Evolutionary conservation across 2,329 filamentous ascomycete species (phyloP).

Genomic region (Colletotrichum spinosum): DNA sequence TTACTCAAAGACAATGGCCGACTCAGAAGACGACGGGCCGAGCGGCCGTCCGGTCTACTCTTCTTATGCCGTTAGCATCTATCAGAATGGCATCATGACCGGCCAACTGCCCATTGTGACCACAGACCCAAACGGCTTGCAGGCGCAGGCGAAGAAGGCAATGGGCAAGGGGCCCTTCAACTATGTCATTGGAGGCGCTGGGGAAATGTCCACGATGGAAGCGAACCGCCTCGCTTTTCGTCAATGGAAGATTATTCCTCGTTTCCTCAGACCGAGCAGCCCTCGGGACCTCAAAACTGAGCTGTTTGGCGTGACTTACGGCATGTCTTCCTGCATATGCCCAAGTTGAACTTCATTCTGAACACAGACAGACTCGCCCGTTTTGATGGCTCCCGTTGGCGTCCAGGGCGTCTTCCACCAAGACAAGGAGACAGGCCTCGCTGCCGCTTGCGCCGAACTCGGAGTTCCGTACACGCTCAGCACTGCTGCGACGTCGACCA

Average conservation of each 20-base stretch:
- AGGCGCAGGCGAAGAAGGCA: conserved; percentile 63
- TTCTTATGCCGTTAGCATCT: conserved; percentile 60
- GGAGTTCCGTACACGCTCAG: conserved; percentile 75
- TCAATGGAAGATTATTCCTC: conserved; percentile 63
- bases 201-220: conserved; percentile 70
- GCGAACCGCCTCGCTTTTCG: conserved; percentile 69
- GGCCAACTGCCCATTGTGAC: conserved; percentile 63
- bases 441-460: conserved; percentile 69
- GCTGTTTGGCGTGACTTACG: conserved; percentile 63
- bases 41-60: conserved; percentile 49
- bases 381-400: conserved; percentile 76
- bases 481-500: conserved; percentile 71
- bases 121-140: conserved; percentile 68
- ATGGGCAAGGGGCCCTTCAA: conserved; percentile 64
- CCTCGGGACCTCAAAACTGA: conserved; percentile 62
- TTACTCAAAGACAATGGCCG: conserved; percentile 33
- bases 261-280: conserved; percentile 58
- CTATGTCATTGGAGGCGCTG: conserved; percentile 73
- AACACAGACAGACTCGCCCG: conserved; percentile 53
- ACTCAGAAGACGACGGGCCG: conserved; percentile 34
- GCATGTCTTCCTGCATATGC: conserved; percentile 39
- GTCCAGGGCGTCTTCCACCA: conserved; percentile 76
- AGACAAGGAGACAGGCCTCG: conserved; percentile 73
- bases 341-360: background rate
- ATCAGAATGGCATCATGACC: conserved; percentile 62